phyloP scores from a whole-genome alignment of 106 monocot genomes.

The Iris macrosiphon region DNA sequence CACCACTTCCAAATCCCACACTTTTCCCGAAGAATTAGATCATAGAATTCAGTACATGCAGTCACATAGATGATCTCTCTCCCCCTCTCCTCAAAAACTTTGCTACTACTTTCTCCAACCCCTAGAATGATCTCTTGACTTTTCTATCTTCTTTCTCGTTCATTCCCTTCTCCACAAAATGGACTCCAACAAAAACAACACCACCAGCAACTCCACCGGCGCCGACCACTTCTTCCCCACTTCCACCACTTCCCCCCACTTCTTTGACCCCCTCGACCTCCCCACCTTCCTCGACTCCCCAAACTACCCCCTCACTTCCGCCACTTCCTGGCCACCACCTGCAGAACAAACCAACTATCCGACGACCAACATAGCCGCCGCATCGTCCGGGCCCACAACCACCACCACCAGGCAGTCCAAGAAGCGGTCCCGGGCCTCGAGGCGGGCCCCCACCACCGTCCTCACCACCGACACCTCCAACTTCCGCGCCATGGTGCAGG shows the following conservation, averaged over 20 bases:
- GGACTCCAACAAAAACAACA: background rate
- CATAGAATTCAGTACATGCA: too few relatives aligned
- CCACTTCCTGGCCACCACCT: too few relatives aligned
- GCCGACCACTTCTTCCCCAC: background rate
- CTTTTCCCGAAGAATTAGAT: too few relatives aligned
- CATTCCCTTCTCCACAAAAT: background rate
- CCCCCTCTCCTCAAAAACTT: too few relatives aligned
- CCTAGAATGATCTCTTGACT: too few relatives aligned
- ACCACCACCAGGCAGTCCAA: slow-evolving; percentile 15
- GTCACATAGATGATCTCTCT: too few relatives aligned
- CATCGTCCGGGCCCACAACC: background rate
- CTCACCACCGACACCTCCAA: slow-evolving; percentile 57
- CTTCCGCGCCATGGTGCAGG: slow-evolving; percentile 74
- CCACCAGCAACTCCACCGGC: background rate
- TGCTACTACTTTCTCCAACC: too few relatives aligned
- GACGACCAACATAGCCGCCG: too few relatives aligned
- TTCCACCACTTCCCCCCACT: background rate
- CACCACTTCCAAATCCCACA: too few relatives aligned
- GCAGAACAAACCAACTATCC: too few relatives aligned
- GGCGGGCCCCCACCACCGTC: slow-evolving; percentile 54
- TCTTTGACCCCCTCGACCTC: background rate
- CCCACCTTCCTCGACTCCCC: background rate
- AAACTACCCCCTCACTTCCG: too few relatives aligned
- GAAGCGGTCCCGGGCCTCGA: slow-evolving; percentile 46
- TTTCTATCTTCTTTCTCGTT: background rate